These are phyloP conservation scores for Chytridium lagenaria DNA, from an alignment of 371 early-diverging fungal genomes.

Conservation along the genomic window DNA sequence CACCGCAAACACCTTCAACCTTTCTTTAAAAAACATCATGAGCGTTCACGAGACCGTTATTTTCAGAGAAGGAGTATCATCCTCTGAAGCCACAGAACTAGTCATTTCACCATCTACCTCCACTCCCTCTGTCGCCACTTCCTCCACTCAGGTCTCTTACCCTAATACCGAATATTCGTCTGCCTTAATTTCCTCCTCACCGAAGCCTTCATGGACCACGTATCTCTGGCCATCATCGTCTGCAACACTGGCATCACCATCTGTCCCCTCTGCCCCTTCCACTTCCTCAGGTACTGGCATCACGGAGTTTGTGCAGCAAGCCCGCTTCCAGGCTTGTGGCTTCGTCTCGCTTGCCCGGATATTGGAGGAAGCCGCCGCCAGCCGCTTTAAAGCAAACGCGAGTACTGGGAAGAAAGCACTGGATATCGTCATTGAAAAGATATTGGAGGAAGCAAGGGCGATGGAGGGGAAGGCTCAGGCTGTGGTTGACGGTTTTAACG, in stretches of 20 bases:
- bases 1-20: slow-evolving; percentile 63
- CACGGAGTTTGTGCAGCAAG: slow-evolving; percentile 82
- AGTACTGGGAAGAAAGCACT: slow-evolving; percentile 46
- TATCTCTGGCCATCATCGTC: too few relatives aligned
- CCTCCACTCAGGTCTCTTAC: too few relatives aligned
- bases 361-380: slow-evolving; percentile 86
- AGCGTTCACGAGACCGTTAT: slow-evolving; percentile 83
- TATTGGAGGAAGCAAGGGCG: slow-evolving; percentile 40
- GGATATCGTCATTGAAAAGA: slow-evolving; percentile 49
- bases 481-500: background rate
- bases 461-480: slow-evolving; percentile 30
- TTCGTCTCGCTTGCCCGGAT: slow-evolving; percentile 76
- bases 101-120: background rate
- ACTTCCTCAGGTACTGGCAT: background rate
- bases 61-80: slow-evolving; percentile 67
- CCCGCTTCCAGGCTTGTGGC: slow-evolving; percentile 77
- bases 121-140: too few relatives aligned
- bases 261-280: slow-evolving; percentile 37
- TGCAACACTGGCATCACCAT: too few relatives aligned
- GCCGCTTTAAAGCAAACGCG: slow-evolving; percentile 88
- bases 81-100: too few relatives aligned
- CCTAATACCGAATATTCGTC: too few relatives aligned
- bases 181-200: too few relatives aligned
- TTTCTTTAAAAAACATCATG: slow-evolving; percentile 67
- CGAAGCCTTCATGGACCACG: too few relatives aligned